Conservation (phyloP, 306 rosid genomes). For the Cicer yamashitae region DNA sequence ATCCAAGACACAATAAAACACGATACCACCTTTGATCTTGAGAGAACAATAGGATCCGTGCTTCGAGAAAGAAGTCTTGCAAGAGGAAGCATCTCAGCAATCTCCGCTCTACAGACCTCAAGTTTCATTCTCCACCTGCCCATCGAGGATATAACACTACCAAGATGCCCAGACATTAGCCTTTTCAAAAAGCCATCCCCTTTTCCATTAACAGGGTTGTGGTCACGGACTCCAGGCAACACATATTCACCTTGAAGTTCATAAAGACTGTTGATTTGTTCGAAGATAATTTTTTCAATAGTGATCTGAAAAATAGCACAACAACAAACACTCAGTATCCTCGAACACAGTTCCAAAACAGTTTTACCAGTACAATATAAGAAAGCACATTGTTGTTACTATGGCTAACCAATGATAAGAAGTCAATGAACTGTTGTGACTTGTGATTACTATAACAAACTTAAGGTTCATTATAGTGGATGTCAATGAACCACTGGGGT, state of each 20-base stretch:
- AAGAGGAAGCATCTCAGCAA: constrained; percentile 97
- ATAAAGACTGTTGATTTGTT: constrained; percentile 86
- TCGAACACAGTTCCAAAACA: constrained; percentile 4
- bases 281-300: constrained; percentile 82
- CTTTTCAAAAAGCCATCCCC: constrained; percentile 59
- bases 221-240: constrained; percentile 76
- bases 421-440: constrained; percentile 11
- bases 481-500: constrained; percentile 14
- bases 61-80: constrained; percentile 88
- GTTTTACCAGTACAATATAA: constrained; percentile 22
- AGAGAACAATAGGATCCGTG: constrained; percentile 81
- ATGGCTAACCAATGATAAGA: constrained; percentile 18
- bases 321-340: constrained; percentile 41
- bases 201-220: constrained; percentile 60
- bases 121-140: constrained; percentile 99
- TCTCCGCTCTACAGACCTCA: constrained; percentile 86
- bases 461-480: constrained; percentile 15
- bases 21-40: constrained; percentile 87
- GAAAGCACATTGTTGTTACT: background rate
- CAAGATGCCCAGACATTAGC: constrained; percentile 74
- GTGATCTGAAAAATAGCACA: constrained; percentile 70
- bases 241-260: constrained; percentile 99
- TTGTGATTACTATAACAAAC: background rate
- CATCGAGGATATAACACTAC: constrained; percentile 89
- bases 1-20: constrained; percentile 34